Evolutionary conservation across 2,329 filamentous ascomycete genomes (phyloP).

Genomic region (Diaporthe destruens): DNA sequence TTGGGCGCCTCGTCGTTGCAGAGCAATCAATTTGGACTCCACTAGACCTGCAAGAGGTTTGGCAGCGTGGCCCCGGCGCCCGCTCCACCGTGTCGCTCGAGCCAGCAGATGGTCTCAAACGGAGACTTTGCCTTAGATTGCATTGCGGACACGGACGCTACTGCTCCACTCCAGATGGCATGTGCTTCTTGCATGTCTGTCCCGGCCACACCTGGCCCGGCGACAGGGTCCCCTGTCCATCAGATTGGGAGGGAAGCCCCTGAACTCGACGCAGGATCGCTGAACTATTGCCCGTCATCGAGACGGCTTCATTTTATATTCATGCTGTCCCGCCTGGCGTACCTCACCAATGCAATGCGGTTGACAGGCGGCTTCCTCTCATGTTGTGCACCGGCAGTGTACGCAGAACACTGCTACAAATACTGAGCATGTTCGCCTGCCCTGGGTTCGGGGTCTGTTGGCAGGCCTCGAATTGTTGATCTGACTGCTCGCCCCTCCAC

Average conservation of each 20-base stretch:
- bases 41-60: conserved; percentile 34
- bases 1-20: conserved; percentile 39
- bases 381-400: background rate
- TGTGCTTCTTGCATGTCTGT: conserved; percentile 37
- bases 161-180: conserved; percentile 42
- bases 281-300: background rate
- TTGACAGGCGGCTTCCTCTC: conserved; percentile 3
- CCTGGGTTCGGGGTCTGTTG: background rate
- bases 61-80: conserved; percentile 29
- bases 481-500: conserved; percentile 5
- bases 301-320: conserved; percentile 19
- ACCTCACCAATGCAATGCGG: background rate
- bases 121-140: conserved; percentile 42
- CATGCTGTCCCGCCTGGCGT: conserved; percentile 29
- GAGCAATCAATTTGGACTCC: conserved; percentile 40
- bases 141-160: conserved; percentile 41
- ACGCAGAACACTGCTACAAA: conserved; percentile 4
- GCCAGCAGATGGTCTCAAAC: conserved; percentile 36
- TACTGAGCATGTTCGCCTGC: background rate
- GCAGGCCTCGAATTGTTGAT: background rate
- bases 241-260: conserved; percentile 24
- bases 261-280: conserved; percentile 11
- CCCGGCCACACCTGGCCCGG: conserved; percentile 32
- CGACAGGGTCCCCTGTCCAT: conserved; percentile 32
- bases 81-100: conserved; percentile 7